A percentile compares a stretch with the other conserved stretches of the same genome.
These are phyloP conservation scores for Elongisporangium prolatum DNA, from an alignment of 352 stramenopile genomes.

Conservation along the genomic window DNA sequence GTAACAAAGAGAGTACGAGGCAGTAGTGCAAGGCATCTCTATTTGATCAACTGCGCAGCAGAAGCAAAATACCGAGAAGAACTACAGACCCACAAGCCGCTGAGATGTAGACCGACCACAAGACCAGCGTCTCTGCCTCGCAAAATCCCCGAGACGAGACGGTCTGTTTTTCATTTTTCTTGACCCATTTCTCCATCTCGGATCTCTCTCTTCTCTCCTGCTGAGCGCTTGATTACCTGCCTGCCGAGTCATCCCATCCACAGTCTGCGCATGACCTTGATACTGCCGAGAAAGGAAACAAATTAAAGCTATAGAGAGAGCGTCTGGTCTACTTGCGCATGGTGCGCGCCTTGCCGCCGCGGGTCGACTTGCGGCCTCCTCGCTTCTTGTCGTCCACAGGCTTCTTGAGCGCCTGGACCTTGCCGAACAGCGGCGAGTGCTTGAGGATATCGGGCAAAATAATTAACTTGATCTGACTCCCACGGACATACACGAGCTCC, in stretches of 20 bases:
- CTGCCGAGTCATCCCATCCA: neutral
- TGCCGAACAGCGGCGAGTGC: conserved; percentile 96
- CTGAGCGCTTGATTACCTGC: neutral
- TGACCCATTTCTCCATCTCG: neutral
- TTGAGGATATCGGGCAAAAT: conserved; percentile 96
- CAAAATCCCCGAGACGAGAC: neutral
- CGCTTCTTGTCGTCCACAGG: conserved; percentile 54
- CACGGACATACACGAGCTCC: conserved; percentile 92
- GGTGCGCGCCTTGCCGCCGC: conserved; percentile 18
- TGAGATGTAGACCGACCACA: neutral
- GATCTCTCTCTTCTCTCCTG: neutral
- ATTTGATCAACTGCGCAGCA: neutral
- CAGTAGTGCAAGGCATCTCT: neutral
- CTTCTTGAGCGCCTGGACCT: conserved; percentile 89
- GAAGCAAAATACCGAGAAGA: neutral
- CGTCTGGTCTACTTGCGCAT: conserved; percentile 28
- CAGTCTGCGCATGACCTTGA: neutral
- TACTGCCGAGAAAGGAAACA: neutral
- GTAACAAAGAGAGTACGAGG: neutral
- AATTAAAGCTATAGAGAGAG: neutral
- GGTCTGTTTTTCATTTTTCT: neutral
- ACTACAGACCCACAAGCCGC: neutral
- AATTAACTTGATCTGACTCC: conserved; percentile 96
- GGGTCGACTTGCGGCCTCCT: conserved; percentile 12
- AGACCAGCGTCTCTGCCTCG: neutral